These are phyloP conservation scores for Populus trichocarpa DNA, from an alignment of 441 rosid genomes.

Conservation along the genomic window DNA sequence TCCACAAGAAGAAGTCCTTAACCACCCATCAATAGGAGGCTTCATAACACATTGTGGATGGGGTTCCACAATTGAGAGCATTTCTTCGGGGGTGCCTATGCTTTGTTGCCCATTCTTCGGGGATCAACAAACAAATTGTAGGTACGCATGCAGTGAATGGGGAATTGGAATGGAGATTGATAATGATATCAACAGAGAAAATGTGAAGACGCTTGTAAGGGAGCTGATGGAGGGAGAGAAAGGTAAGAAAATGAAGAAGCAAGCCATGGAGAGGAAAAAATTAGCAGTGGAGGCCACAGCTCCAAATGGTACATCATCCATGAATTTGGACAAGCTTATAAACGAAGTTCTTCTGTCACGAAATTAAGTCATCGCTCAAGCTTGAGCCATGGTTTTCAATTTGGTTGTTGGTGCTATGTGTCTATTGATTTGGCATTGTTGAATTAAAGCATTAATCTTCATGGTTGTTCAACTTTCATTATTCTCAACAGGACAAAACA, in stretches of 20 bases:
- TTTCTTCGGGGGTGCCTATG: constrained; percentile 42
- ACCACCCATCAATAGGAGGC: too few relatives aligned
- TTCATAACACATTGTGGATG: constrained; percentile 43
- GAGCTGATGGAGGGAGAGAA: constrained; percentile 47
- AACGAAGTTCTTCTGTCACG: neutral
- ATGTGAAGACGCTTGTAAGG: constrained; percentile 34
- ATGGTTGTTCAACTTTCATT: neutral
- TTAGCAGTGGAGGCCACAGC: neutral
- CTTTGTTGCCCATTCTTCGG: constrained; percentile 53
- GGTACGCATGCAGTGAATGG: constrained; percentile 44
- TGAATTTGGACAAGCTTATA: neutral
- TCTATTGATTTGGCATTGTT: neutral
- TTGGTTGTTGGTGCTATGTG: neutral
- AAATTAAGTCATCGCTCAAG: neutral
- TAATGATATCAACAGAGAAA: constrained; percentile 27
- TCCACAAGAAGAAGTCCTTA: constrained; percentile 28
- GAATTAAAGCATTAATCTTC: neutral
- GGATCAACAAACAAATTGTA: constrained; percentile 48
- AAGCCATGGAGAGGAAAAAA: constrained; percentile 34
- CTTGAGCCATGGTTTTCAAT: neutral
- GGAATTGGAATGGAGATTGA: constrained; percentile 31
- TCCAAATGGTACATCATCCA: constrained; percentile 4
- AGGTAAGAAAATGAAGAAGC: constrained; percentile 33
- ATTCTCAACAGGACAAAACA: too few relatives aligned
- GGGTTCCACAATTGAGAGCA: constrained; percentile 48